A percentile compares a stretch with the other conserved stretches of the same genome.
These are phyloP conservation scores for Fusarium sp. DNA, from an alignment of 2,329 filamentous ascomycete genomes.

Conservation along the genomic window DNA sequence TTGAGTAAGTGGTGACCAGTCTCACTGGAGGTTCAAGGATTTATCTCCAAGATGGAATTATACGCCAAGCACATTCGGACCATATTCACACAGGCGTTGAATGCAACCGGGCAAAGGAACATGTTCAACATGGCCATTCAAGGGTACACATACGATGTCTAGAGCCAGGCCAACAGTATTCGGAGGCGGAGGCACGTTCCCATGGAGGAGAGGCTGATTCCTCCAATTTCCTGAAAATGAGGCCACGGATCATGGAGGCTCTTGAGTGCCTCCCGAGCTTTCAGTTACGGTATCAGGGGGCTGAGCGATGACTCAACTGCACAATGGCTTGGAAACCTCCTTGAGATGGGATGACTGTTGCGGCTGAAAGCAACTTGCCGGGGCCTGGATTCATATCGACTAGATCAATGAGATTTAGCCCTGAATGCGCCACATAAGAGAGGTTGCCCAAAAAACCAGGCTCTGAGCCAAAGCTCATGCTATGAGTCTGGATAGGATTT, in stretches of 20 bases:
- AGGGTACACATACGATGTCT: neutral
- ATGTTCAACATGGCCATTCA: neutral
- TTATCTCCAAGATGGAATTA: neutral
- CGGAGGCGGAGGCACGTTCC: neutral
- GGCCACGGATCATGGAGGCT: neutral
- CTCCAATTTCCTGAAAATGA: neutral
- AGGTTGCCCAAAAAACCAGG: neutral
- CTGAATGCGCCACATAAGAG: neutral
- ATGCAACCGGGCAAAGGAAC: neutral
- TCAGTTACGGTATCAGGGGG: neutral
- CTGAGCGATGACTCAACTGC: neutral
- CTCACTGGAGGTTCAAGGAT: neutral
- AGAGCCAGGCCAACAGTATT: neutral
- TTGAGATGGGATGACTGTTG: neutral
- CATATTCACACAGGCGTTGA: neutral
- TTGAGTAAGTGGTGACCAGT: neutral
- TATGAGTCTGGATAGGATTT: neutral
- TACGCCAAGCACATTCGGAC: neutral
- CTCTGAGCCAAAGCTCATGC: neutral
- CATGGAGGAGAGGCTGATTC: neutral
- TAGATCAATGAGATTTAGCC: neutral
- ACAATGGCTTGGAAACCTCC: neutral
- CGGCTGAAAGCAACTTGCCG: neutral
- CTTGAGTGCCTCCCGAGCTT: neutral
- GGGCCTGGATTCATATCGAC: neutral